Conservation (phyloP, 768 basidiomycete species). For the Holtermanniella nyarrowii region DNA sequence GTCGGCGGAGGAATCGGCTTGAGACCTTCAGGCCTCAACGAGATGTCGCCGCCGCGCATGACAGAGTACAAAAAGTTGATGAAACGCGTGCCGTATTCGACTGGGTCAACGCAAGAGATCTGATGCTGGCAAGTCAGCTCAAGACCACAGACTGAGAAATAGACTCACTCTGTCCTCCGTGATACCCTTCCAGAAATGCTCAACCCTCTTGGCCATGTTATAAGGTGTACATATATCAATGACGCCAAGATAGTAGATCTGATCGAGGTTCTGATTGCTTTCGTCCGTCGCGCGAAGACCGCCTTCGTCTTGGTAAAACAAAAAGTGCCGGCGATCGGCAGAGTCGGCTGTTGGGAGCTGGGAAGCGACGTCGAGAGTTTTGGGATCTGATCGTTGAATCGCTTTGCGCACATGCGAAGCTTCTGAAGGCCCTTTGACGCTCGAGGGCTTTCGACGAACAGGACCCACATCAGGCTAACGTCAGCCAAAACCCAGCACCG, state of each 20-base stretch:
- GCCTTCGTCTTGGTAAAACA: slow-evolving; percentile 96
- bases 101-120: slow-evolving; percentile 83
- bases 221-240: slow-evolving; percentile 97
- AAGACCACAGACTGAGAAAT: neutral
- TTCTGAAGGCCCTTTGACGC: slow-evolving; percentile 55
- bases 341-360: slow-evolving; percentile 49
- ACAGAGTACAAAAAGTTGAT: slow-evolving; percentile 40
- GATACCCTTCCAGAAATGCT: slow-evolving; percentile 88
- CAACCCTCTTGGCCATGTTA: slow-evolving; percentile 60
- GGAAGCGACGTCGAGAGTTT: slow-evolving; percentile 55
- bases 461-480: slow-evolving; percentile 59
- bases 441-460: slow-evolving; percentile 54
- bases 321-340: slow-evolving; percentile 58
- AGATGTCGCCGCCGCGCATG: slow-evolving; percentile 35
- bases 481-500: neutral
- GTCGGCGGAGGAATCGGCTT: neutral
- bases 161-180: slow-evolving; percentile 69
- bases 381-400: slow-evolving; percentile 70
- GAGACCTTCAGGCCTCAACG: slow-evolving; percentile 23
- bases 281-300: slow-evolving; percentile 86
- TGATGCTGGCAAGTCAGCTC: slow-evolving; percentile 54
- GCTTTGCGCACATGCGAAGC: slow-evolving; percentile 76
- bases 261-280: slow-evolving; percentile 57
- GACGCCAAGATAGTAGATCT: slow-evolving; percentile 86
- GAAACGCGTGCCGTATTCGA: slow-evolving; percentile 82